Conservation (phyloP, 352 stramenopile species). For the Globisporangium solare region DNA sequence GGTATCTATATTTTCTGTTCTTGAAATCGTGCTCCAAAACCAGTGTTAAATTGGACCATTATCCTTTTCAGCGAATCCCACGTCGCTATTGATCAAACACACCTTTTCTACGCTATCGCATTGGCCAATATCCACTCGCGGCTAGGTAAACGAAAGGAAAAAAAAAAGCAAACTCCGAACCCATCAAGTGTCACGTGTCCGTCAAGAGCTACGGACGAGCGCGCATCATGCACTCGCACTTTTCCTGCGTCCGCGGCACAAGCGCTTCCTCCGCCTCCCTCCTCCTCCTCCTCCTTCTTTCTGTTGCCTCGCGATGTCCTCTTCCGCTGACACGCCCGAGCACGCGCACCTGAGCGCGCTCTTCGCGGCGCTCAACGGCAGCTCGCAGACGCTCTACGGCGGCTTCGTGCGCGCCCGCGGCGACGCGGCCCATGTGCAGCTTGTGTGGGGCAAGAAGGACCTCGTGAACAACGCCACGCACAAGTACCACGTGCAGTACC, state of each 20-base stretch:
- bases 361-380: slow-evolving; percentile 40
- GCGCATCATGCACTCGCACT: neutral
- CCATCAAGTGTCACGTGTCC: neutral
- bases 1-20: too few species aligned
- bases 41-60: too few species aligned
- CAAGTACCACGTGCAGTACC: slow-evolving; percentile 56
- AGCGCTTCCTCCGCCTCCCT: neutral
- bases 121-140: neutral
- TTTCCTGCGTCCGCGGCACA: neutral
- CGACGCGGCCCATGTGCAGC: slow-evolving; percentile 29
- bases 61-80: too few species aligned
- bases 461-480: slow-evolving; percentile 45
- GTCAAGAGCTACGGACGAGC: neutral
- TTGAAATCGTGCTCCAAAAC: too few species aligned
- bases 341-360: slow-evolving; percentile 34
- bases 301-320: neutral
- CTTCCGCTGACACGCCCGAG: slow-evolving; percentile 1
- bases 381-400: slow-evolving; percentile 42
- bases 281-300: neutral
- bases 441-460: slow-evolving; percentile 61
- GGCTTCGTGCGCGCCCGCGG: slow-evolving; percentile 28
- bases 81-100: neutral
- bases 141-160: neutral
- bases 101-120: neutral
- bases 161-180: too few species aligned